phyloP scores from a whole-genome alignment of 2,329 filamentous ascomycete species.

The Hymenoscyphus fructigenus region DNA sequence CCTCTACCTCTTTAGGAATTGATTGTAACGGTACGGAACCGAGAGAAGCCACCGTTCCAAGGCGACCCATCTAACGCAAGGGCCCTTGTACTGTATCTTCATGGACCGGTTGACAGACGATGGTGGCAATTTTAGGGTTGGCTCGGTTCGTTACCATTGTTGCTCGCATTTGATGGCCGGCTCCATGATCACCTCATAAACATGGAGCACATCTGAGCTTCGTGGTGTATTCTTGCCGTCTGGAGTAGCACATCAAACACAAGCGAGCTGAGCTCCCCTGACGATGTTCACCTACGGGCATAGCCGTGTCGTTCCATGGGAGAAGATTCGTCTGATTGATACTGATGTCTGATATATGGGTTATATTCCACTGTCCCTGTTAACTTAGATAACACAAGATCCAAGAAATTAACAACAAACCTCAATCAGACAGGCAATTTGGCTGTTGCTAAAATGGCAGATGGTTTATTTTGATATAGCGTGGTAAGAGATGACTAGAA shows the following conservation, averaged over 20 bases:
- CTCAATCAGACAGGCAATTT: too few relatives aligned
- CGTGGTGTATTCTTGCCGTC: neutral
- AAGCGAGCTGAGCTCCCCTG: neutral
- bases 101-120: conserved; percentile 6
- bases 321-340: too few relatives aligned
- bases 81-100: neutral
- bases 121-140: neutral
- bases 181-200: neutral
- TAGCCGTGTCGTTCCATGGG: too few relatives aligned
- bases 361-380: too few relatives aligned
- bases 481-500: too few relatives aligned
- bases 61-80: neutral
- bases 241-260: conserved; percentile 6
- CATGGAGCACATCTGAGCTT: neutral
- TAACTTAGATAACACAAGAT: too few relatives aligned
- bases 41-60: neutral
- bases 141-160: neutral
- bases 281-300: neutral
- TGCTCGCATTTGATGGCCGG: neutral
- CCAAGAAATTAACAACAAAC: too few relatives aligned
- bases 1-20: conserved; percentile 9
- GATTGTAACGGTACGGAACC: conserved; percentile 3
- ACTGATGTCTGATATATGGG: too few relatives aligned
- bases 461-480: too few relatives aligned
- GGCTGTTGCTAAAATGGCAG: too few relatives aligned